Evolutionary conservation across 345 rosid species (phyloP), one percentile per base, ranked within the genome.

Genomic region (Crucihimalaya himalaica): DNA sequence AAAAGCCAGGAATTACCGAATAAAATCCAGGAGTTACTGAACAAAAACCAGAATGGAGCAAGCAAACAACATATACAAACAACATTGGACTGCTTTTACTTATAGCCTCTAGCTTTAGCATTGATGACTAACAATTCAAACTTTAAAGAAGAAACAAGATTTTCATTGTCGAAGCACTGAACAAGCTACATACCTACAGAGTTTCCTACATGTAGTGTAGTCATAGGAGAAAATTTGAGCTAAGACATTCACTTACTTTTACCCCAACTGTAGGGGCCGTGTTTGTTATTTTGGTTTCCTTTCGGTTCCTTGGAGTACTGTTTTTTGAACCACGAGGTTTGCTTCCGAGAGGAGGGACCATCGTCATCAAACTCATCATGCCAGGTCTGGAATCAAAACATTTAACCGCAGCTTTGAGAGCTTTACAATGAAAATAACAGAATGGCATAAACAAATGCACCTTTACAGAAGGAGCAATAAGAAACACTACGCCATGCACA

Each of bases 281-380:
- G 77, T 77, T 79, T 85, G 68, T 76, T 77, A 68, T 74, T 76
- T 68, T 31, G 10, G 8, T 78, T 78, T 21, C 70, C 81, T 77
- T 78, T 80, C 11, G 87, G 56, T 60, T 88, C 86, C 72, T 61
- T 86, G 14, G 61, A 46, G 61, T 79, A 80, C 23, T 85, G 78
- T 16, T 81, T 84, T 71, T 75, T 84, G 73, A 84, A 89, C 97
- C 97, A 85, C 0, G 97, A 86, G 45, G 77, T 46, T 12, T 71
- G 84, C 72, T 79, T 76, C 42, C 86, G 80, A 42, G 88, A 82
- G 6, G 31, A 63, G 5, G 66, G 80, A 51, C 57, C 66, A 46
- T 88, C 82, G 48, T 88, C 82, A 55, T 76, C 79, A 81, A 79
- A 73, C 48, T 77, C 88, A 72, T 82, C 75, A 40, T 73, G 74